Evolutionary conservation across 2,329 filamentous ascomycete genomes (phyloP).

Genomic region (Aspergillus ochraceoroseus): DNA sequence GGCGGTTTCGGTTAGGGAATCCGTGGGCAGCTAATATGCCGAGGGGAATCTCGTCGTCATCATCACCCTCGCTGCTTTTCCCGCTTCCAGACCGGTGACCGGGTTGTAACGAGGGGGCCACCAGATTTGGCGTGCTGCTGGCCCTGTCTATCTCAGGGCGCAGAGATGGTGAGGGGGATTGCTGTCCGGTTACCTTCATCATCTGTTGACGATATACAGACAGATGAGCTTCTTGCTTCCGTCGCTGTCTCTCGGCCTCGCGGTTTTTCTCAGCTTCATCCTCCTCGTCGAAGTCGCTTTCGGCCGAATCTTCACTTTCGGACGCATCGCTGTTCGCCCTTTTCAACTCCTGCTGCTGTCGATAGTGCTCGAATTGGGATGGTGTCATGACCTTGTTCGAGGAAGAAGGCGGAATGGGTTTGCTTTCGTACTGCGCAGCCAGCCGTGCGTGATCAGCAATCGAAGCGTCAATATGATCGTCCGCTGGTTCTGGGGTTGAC

Average conservation of each 20-base stretch:
- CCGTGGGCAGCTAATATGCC: constrained; percentile 84
- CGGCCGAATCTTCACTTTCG: constrained; percentile 51
- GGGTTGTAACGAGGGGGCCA: constrained; percentile 37
- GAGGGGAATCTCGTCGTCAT: constrained; percentile 82
- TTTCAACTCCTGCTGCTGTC: constrained; percentile 63
- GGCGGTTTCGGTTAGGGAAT: constrained; percentile 72
- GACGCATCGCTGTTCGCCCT: constrained; percentile 50
- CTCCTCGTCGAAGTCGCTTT: constrained; percentile 68
- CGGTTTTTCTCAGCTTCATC: constrained; percentile 73
- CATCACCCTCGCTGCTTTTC: constrained; percentile 54
- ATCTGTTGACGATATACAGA: constrained; percentile 87
- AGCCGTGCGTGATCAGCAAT: constrained; percentile 44
- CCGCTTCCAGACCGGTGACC: constrained; percentile 37
- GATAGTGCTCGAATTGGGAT: constrained; percentile 77
- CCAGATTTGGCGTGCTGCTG: constrained; percentile 59
- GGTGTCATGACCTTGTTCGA: constrained; percentile 83
- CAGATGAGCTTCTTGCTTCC: constrained; percentile 86
- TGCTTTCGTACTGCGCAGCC: constrained; percentile 45
- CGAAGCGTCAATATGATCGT: constrained; percentile 24
- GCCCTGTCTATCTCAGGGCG: constrained; percentile 56
- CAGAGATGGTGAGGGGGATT: constrained; percentile 47
- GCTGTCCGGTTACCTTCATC: constrained; percentile 89
- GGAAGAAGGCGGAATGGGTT: constrained; percentile 33
- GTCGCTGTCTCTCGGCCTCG: constrained; percentile 68
- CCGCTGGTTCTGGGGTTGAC: constrained; percentile 10